Base-by-base conservation (phyloP, 257 asterid genomes). In the Petunia secreta region DNA sequence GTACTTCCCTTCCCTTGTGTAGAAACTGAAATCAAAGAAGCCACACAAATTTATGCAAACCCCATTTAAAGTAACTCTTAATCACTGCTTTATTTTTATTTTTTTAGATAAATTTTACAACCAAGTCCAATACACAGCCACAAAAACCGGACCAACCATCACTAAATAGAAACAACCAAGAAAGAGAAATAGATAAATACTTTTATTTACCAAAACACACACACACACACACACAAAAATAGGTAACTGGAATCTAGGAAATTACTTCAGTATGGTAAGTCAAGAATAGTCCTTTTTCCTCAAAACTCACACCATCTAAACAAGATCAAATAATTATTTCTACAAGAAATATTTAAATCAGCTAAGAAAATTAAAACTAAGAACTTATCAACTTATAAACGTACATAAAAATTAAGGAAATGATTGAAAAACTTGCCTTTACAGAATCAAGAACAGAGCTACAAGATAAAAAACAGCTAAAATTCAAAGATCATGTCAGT, bases 251-350 rank as follows among this genome's bases (percentile, higher is more conserved):
- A 81, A 81, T 75, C 38, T 81, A 75, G 84, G 84, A 63, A 46
- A 75, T 15, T 39, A 38, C 16, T 14, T 25, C 15, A 60, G 62
- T 81, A 62, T 81, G 14, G 48, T 14, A 13, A 74, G 64, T 39
- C 75, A 74, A 74, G 78, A 67, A n/a, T 11, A 63, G 67, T 39
- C 76, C 77, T 75, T 81, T 48, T 50, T 73, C 78, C 78, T 73
- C 62, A 50, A 36, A 50, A 11, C 46, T 4, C 62, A 50, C 44
- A 73, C 8, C 62, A 8, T 46, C 34, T 34, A 44, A 9, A 36
- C 78, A 73, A 36, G 6, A 39, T 5, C 52, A 65, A 39, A 64
- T 1, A 60, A 60, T 2, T 15, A 14, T 57, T 57, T 34, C 11
- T 9, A 13, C 3, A 44, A 16, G 4, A 34, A 25, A 4, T 9